A percentile compares a stretch with the other conserved stretches of the same genome.
These are phyloP conservation scores for Starmerella etchellsii DNA, from an alignment of 805 yeast genomes.

Conservation along the genomic window DNA sequence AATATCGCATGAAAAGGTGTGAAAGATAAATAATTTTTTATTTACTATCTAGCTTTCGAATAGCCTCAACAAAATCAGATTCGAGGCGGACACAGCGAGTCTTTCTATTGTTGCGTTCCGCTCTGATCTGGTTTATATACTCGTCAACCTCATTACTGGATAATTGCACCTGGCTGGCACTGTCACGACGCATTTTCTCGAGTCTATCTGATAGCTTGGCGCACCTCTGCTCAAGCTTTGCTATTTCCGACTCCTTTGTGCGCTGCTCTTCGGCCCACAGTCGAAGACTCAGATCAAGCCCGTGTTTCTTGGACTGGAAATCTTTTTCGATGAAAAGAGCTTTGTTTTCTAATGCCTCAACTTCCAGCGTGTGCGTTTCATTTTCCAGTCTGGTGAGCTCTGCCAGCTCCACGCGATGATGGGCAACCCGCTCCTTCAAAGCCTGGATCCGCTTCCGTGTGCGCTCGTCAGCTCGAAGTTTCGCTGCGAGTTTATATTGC, in stretches of 20 bases:
- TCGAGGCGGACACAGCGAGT: constrained; percentile 11
- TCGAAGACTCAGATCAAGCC: constrained; percentile 9
- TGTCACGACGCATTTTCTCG: constrained; percentile 3
- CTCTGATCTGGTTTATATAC: constrained; percentile 5
- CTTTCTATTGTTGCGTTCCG: constrained; percentile 11
- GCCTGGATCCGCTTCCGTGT: constrained; percentile 14
- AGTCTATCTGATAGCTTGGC: constrained; percentile 7
- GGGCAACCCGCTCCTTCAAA: constrained; percentile 13
- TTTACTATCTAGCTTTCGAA: constrained; percentile 8
- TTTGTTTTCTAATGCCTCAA: constrained; percentile 4
- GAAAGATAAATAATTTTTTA: no score
- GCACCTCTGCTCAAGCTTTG: constrained; percentile 8
- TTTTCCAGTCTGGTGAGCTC: background rate
- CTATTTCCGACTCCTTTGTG: constrained; percentile 5
- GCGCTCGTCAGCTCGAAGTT: constrained; percentile 15
- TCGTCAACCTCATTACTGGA: background rate
- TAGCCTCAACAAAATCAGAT: constrained; percentile 10
- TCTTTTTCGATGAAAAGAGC: constrained; percentile 6
- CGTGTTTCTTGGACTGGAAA: constrained; percentile 5
- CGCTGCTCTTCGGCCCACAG: constrained; percentile 11
- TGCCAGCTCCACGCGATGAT: constrained; percentile 10
- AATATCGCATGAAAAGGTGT: no score
- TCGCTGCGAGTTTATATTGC: constrained; percentile 7
- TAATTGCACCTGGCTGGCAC: background rate
- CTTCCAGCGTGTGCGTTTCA: background rate